phyloP scores from a whole-genome alignment of 192 early-diverging fungal genomes.

The Rhizophagus clarus region DNA sequence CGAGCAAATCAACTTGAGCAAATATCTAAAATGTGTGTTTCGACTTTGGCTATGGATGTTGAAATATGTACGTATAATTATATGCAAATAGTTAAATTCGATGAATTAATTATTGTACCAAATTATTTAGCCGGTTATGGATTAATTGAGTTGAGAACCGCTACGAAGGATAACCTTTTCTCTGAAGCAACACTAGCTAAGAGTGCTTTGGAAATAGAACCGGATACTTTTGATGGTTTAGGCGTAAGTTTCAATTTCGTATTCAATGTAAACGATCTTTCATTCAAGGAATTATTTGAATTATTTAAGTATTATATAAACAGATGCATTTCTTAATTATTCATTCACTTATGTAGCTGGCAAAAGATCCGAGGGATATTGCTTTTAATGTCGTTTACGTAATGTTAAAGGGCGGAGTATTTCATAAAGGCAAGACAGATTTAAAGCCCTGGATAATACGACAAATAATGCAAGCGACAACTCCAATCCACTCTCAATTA shows the following conservation, averaged over 20 bases:
- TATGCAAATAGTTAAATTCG: background rate
- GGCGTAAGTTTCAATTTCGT: background rate
- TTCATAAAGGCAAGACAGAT: constrained; percentile 33
- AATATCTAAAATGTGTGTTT: constrained; percentile 17
- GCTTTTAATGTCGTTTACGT: constrained; percentile 33
- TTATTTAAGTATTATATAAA: no score
- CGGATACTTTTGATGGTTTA: constrained; percentile 9
- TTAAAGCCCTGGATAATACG: constrained; percentile 33
- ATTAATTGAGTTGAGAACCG: background rate
- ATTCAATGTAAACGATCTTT: no score
- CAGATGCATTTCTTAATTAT: background rate
- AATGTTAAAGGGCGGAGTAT: constrained; percentile 37
- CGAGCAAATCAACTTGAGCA: background rate
- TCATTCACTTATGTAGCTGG: background rate
- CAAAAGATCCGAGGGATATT: constrained; percentile 1
- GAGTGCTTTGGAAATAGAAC: constrained; percentile 24
- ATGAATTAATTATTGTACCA: background rate
- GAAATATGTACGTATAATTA: constrained; percentile 9
- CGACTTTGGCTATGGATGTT: constrained; percentile 17
- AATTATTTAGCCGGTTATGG: background rate
- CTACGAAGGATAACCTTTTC: background rate
- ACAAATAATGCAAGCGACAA: constrained; percentile 34
- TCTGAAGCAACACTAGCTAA: background rate
- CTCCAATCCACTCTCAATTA: constrained; percentile 37
- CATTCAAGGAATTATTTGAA: no score